Conservation (phyloP, 2,329 filamentous ascomycete genomes). For the Xylariaceae sp. region DNA sequence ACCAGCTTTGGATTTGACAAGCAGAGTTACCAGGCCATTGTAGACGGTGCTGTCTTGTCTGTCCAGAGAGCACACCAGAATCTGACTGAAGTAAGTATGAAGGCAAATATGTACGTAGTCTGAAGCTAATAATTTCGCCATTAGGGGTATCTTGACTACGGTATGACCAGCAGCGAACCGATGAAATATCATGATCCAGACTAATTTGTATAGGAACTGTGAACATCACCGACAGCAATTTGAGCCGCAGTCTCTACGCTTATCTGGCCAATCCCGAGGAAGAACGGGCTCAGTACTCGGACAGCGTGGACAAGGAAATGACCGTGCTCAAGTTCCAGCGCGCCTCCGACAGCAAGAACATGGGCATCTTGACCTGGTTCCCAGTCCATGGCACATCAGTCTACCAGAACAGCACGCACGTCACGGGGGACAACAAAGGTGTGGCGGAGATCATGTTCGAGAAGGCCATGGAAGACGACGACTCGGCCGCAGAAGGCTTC, state of each 20-base stretch:
- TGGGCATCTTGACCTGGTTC: constrained; percentile 86
- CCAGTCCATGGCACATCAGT: constrained; percentile 87
- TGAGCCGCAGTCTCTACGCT: constrained; percentile 79
- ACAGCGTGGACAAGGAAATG: constrained; percentile 65
- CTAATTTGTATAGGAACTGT: constrained; percentile 33
- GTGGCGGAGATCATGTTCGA: constrained; percentile 83
- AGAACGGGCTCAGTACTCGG: constrained; percentile 50
- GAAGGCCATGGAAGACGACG: constrained; percentile 53
- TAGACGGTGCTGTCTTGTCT: constrained; percentile 75
- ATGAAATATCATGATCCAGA: not conserved
- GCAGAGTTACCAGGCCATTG: constrained; percentile 81
- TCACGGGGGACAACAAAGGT: constrained; percentile 90
- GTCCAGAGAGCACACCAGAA: constrained; percentile 74
- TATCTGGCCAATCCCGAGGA: constrained; percentile 76
- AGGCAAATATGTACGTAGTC: not conserved
- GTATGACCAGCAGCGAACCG: no score
- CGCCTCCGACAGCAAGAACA: constrained; percentile 65
- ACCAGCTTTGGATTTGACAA: constrained; percentile 81
- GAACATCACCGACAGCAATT: constrained; percentile 66
- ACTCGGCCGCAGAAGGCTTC: constrained; percentile 58
- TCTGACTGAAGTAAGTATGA: constrained; percentile 41
- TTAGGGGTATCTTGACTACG: constrained; percentile 64
- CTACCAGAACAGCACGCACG: constrained; percentile 83
- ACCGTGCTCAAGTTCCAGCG: constrained; percentile 73
- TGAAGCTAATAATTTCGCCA: constrained; percentile 18